phyloP scores from a whole-genome alignment of 2,329 filamentous ascomycete genomes.

The Pyrenophora graminea region DNA sequence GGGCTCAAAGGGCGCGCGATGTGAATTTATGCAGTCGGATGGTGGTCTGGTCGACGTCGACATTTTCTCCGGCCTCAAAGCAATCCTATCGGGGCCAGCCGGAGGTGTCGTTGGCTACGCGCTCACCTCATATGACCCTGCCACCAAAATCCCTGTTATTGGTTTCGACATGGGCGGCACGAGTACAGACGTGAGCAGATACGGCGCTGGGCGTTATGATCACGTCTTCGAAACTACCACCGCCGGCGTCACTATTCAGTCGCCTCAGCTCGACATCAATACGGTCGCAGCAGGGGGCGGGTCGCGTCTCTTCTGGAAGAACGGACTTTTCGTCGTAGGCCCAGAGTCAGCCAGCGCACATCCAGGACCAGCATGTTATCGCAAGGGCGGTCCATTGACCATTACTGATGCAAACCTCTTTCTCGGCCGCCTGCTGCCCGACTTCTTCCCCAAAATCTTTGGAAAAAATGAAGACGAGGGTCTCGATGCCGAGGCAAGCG shows the following conservation, averaged over 20 bases:
- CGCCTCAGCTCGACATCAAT: constrained; percentile 90
- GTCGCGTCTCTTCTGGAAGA: constrained; percentile 81
- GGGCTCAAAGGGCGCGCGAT: constrained; percentile 72
- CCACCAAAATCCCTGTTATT: constrained; percentile 83
- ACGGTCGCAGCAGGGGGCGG: constrained; percentile 91
- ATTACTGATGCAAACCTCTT: constrained; percentile 94
- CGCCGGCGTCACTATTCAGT: constrained; percentile 91
- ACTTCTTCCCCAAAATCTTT: constrained; percentile 96
- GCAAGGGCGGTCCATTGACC: constrained; percentile 84
- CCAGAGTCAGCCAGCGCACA: constrained; percentile 88
- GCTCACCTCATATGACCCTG: constrained; percentile 83
- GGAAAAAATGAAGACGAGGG: constrained; percentile 84
- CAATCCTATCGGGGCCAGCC: constrained; percentile 88
- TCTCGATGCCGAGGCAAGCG: constrained; percentile 75
- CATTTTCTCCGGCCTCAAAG: constrained; percentile 80
- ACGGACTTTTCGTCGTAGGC: constrained; percentile 87
- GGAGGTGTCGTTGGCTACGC: constrained; percentile 93
- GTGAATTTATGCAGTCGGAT: constrained; percentile 95
- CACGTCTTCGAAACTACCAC: constrained; percentile 95
- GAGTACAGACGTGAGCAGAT: constrained; percentile 87
- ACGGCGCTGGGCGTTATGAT: constrained; percentile 82
- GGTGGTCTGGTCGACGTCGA: constrained; percentile 73
- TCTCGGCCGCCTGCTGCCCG: constrained; percentile 79
- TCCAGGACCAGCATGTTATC: constrained; percentile 87
- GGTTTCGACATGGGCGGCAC: constrained; percentile 97